These are phyloP conservation scores for Pestalotiopsis sp. DNA, from an alignment of 2,329 filamentous ascomycete species.

Conservation along the genomic window DNA sequence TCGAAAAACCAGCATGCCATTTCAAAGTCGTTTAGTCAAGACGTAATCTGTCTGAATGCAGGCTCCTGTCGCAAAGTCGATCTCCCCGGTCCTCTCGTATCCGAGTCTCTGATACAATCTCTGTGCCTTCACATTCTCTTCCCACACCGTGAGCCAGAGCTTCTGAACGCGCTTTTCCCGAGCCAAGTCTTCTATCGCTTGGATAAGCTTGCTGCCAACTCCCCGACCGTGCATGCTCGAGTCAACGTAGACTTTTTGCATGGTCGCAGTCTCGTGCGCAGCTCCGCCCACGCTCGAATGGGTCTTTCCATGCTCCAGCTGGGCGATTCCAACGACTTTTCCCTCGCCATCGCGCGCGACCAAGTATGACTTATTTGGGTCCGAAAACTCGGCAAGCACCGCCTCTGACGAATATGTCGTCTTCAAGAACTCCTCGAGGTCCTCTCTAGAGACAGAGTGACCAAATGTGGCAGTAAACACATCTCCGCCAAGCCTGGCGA, in stretches of 20 bases:
- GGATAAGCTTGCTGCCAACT: conserved; percentile 29
- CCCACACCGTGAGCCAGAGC: conserved; percentile 32
- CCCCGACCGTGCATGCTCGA: conserved; percentile 27
- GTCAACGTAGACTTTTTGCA: conserved; percentile 31
- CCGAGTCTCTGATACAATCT: conserved; percentile 27
- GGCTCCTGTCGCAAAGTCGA: conserved; percentile 23
- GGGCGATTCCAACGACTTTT: conserved; percentile 26
- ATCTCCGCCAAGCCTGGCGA: conserved; percentile 27
- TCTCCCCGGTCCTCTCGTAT: conserved; percentile 23
- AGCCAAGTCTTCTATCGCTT: conserved; percentile 25
- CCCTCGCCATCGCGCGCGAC: conserved; percentile 24
- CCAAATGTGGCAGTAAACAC: conserved; percentile 31
- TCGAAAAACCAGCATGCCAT: too few relatives aligned
- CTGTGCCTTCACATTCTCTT: conserved; percentile 23
- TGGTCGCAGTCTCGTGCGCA: conserved; percentile 19
- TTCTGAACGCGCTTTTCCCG: conserved; percentile 26
- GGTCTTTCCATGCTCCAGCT: conserved; percentile 25
- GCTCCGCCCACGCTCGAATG: conserved; percentile 21
- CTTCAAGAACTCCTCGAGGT: conserved; percentile 25
- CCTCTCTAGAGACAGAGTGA: conserved; percentile 22
- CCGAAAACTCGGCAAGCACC: conserved; percentile 23
- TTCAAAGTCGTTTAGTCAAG: conserved; percentile 10
- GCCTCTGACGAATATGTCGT: conserved; percentile 22
- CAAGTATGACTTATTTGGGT: conserved; percentile 22
- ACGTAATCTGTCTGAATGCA: conserved; percentile 28